A percentile compares a stretch with the other conserved stretches of the same genome.
phyloP scores from a whole-genome alignment of 2,329 filamentous ascomycete species.

The Arthrobotrys pseudoclavata region DNA sequence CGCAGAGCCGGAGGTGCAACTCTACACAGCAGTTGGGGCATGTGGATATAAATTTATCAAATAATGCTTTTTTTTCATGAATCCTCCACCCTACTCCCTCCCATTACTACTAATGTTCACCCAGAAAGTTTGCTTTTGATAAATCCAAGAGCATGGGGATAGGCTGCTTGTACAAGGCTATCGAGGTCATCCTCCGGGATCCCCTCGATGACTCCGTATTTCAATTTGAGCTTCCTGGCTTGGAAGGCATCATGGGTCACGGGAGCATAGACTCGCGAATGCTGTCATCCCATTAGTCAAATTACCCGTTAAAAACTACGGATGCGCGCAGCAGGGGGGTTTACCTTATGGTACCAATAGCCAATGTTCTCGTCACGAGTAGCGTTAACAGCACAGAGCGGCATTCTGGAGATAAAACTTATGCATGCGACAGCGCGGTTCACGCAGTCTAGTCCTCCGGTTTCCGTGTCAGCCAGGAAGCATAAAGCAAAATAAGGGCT shows the following conservation, averaged over 20 bases:
- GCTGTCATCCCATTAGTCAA: constrained; percentile 27
- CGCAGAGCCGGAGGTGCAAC: not conserved
- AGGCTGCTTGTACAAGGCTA: constrained; percentile 38
- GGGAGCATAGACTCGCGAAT: constrained; percentile 51
- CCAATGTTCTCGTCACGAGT: constrained; percentile 56
- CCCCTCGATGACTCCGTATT: constrained; percentile 39
- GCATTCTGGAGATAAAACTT: constrained; percentile 49
- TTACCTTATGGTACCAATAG: constrained; percentile 50
- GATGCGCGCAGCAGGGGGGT: not conserved
- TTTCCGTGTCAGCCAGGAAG: not conserved
- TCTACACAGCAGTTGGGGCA: not conserved
- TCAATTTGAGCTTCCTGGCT: constrained; percentile 42
- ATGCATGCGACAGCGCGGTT: constrained; percentile 43
- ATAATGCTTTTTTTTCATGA: not conserved
- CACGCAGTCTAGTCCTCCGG: constrained; percentile 30
- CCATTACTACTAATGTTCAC: not conserved
- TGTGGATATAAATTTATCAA: not conserved
- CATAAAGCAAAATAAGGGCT: not conserved
- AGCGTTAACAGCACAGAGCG: constrained; percentile 48
- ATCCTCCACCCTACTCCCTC: no score
- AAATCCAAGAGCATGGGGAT: constrained; percentile 27
- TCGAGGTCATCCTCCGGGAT: constrained; percentile 50
- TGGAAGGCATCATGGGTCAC: constrained; percentile 49
- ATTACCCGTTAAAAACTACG: not conserved
- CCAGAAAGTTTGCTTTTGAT: constrained; percentile 39